Evolutionary conservation across 2,329 filamentous ascomycete species (phyloP), one percentile per base, ranked within the genome.

Genomic region (Fusarium cicatricum): DNA sequence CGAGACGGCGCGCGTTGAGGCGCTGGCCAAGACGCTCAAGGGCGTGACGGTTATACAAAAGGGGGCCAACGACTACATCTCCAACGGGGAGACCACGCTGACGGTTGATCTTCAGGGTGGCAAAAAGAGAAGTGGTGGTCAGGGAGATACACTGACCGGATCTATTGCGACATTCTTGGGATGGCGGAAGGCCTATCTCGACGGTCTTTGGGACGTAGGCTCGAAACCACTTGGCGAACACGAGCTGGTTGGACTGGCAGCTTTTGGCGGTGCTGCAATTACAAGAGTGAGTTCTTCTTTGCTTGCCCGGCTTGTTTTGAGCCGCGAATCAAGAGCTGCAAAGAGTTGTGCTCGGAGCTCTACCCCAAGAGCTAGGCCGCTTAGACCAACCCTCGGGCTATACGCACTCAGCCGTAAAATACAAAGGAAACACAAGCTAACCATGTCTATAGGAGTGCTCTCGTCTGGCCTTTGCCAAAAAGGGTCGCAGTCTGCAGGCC

Each of bases 41-140:
- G 95, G 95, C 1, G 92, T 97, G 26, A 96, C 92, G 1, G 87
- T 99, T 50, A 83, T 98, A 38, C 91, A 97, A 74, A 99, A 99
- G 79, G 95, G 95, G 2, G 73, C 76, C 2, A 85, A 85, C 58
- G 95, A 99, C 75, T 86, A 89, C 62, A 91, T 99, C 56, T 92
- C 89, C 3, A 90, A 97, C 67, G 91, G 93, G 11, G 79, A 83
- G 53, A 81, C 82, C 48, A 96, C 90, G n/a, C 76, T 93, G 21
- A 78, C 90, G 0, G 90, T 89, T 21, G 92, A 97, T 65, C 77
- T 93, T 3, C 77, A 86, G 69, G 95, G 95, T 9, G 94, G 94
- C 1, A 76, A 87, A 73, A 99, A 99, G 84, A 83, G 95, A 62
- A 94, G 91, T 53, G 95, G 94, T 41, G 95, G 95, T 0, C 95